phyloP scores from a whole-genome alignment of 345 rosid species.

The Acer campestre region DNA sequence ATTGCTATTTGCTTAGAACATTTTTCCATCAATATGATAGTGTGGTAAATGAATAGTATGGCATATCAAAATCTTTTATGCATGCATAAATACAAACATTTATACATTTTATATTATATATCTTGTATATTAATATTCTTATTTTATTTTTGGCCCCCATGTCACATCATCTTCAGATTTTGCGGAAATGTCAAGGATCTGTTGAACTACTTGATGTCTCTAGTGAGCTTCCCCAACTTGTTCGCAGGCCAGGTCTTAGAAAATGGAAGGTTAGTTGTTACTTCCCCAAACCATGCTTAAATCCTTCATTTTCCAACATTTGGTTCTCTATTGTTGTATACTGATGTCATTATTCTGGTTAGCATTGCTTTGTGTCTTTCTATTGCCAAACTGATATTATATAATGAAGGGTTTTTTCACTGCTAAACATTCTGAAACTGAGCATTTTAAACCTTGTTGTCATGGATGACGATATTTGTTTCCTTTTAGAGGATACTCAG shows the following conservation, averaged over 20 bases:
- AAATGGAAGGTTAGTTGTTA: conserved; percentile 79
- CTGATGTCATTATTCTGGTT: conserved; percentile 1
- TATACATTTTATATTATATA: not conserved
- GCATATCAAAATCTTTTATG: not conserved
- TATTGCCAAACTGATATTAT: not conserved
- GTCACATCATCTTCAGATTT: conserved; percentile 48
- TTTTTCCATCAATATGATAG: not conserved
- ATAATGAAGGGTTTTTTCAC: not conserved
- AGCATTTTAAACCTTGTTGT: not conserved
- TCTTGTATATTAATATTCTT: not conserved
- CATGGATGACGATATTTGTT: not conserved
- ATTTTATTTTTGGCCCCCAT: not conserved
- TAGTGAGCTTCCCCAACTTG: conserved; percentile 75
- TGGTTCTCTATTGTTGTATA: not conserved
- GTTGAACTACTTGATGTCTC: conserved; percentile 91
- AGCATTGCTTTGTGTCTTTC: conserved; percentile 8
- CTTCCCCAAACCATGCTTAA: conserved; percentile 1
- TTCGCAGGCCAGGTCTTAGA: conserved; percentile 77
- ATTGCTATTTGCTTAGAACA: not conserved
- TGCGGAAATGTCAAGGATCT: conserved; percentile 75
- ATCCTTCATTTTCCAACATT: not conserved
- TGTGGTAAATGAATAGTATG: not conserved
- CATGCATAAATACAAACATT: not conserved
- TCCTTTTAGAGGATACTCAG: not conserved
- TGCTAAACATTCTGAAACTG: not conserved